Evolutionary conservation across 495 filamentous ascomycete species (phyloP).

Genomic region (Ramalina peruviana): DNA sequence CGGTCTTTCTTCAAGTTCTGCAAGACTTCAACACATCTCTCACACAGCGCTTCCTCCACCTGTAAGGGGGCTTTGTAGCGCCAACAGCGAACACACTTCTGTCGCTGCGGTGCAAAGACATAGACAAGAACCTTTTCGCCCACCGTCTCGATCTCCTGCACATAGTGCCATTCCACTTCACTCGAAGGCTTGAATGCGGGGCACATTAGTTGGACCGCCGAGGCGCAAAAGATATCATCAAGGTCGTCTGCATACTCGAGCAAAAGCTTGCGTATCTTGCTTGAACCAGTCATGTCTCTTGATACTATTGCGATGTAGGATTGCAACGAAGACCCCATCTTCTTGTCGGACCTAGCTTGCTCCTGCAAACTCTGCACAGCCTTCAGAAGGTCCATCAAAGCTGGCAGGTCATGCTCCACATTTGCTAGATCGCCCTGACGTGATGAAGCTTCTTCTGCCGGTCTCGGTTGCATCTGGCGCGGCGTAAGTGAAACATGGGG

Average conservation of each 20-base stretch:
- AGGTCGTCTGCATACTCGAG: conserved; percentile 47
- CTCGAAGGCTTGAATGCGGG: conserved; percentile 17
- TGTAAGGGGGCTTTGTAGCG: conserved; percentile 42
- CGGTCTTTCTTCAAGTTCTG: conserved; percentile 19
- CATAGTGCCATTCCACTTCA: conserved; percentile 40
- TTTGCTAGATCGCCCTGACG: conserved; percentile 11
- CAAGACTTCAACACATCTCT: conserved; percentile 58
- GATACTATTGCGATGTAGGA: conserved; percentile 5
- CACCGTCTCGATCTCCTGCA: conserved; percentile 36
- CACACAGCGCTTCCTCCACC: conserved; percentile 48
- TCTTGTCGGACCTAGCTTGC: conserved; percentile 26
- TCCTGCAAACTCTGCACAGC: conserved; percentile 63
- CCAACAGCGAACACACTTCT: conserved; percentile 85
- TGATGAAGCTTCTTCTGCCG: conserved; percentile 20
- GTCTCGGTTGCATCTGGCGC: conserved; percentile 14
- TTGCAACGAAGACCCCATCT: conserved; percentile 8
- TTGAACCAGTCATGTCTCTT: conserved; percentile 8
- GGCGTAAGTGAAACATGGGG: conserved; percentile 25
- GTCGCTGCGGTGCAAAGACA: conserved; percentile 50
- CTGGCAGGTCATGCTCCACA: conserved; percentile 40
- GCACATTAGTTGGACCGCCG: conserved; percentile 40
- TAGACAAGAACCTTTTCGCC: conserved; percentile 35
- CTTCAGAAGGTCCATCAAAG: conserved; percentile 38
- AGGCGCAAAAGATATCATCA: conserved; percentile 64
- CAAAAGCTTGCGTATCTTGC: conserved; percentile 23